Evolutionary conservation across 78 protist genomes (phyloP), one percentile per base, ranked within the genome.

Genomic region (Diacronema lutheri): DNA sequence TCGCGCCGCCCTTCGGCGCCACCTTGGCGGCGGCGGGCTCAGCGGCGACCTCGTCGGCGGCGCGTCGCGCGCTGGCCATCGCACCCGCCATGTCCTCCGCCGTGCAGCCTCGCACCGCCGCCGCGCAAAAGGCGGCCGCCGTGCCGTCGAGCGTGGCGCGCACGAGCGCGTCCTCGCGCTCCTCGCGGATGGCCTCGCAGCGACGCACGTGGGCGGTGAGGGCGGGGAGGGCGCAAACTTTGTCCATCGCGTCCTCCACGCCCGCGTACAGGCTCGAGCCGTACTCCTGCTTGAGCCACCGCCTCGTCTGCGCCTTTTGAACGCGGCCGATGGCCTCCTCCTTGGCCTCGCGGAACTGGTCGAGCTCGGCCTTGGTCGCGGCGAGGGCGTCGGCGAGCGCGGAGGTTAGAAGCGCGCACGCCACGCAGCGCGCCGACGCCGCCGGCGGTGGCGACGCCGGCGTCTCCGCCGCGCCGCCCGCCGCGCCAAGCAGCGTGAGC

Each of bases 221-320:
- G 26, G 20, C 76, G 76, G 37, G 40, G 76, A 44, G 76, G 21
- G 10, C 13, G 50, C 76, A 68, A 29, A 68, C 76, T 13, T 37
- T 68, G 29, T 68, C 46, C 55, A 68, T 33, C 76, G 35, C 76
- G 40, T 68, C 76, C 76, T 68, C 76, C 16, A 68, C 29, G 14
- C 37, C n/a, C 20, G 46, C 46, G 50, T 44, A 44, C 76, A 68
- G 46, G 19, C 40, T 44, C 50, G 37, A 50, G 33, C 20, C n/a
- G 46, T 68, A 68, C 76, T 68, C 76, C 19, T 38, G 37, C 50
- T 68, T 68, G 21, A 68, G 76, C 76, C 55, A 68, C 4, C 76
- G 46, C 50, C 38, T 68, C 19, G 55, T 68, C 46, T 68, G 76
- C 46, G 76, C 46, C 76, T 68, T 68, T 10, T 68, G 76, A 4